phyloP scores from a whole-genome alignment of 352 stramenopile species.

The Phytophthora pseudosyringae region DNA sequence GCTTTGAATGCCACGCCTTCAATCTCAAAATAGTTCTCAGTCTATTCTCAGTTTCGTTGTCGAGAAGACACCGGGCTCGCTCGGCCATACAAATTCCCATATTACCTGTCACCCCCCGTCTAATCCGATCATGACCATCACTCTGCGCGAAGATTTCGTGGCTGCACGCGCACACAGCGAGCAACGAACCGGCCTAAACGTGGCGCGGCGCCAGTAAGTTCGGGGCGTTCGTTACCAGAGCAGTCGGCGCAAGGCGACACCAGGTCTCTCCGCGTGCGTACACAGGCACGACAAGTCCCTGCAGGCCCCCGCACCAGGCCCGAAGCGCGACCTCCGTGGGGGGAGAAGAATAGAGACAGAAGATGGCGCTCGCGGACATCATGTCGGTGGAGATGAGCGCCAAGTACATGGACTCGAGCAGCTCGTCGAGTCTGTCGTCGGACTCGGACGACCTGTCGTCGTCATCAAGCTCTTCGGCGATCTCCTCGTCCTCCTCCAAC shows the following conservation, averaged over 20 bases:
- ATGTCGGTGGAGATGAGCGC: constrained; percentile 76
- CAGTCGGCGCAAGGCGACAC: background rate
- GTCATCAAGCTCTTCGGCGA: constrained; percentile 51
- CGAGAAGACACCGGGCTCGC: constrained; percentile 5
- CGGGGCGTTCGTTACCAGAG: constrained; percentile 26
- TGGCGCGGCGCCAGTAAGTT: constrained; percentile 22
- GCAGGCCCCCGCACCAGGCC: constrained; percentile 1
- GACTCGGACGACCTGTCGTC: constrained; percentile 65
- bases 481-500: constrained; percentile 45
- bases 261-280: background rate
- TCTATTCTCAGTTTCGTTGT: constrained; percentile 15
- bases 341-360: constrained; percentile 1
- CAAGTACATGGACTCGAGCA: constrained; percentile 84
- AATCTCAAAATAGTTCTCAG: constrained; percentile 20
- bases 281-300: constrained; percentile 3
- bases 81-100: constrained; percentile 23
- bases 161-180: constrained; percentile 41
- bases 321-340: background rate
- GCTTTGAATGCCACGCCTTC: constrained; percentile 11
- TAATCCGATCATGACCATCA: constrained; percentile 45
- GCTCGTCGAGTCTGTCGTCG: constrained; percentile 79
- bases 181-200: constrained; percentile 34
- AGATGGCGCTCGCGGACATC: constrained; percentile 77
- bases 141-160: constrained; percentile 47
- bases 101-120: constrained; percentile 19